phyloP scores from a whole-genome alignment of 2,329 filamentous ascomycete genomes.

The Scedosporium aurantiacum region DNA sequence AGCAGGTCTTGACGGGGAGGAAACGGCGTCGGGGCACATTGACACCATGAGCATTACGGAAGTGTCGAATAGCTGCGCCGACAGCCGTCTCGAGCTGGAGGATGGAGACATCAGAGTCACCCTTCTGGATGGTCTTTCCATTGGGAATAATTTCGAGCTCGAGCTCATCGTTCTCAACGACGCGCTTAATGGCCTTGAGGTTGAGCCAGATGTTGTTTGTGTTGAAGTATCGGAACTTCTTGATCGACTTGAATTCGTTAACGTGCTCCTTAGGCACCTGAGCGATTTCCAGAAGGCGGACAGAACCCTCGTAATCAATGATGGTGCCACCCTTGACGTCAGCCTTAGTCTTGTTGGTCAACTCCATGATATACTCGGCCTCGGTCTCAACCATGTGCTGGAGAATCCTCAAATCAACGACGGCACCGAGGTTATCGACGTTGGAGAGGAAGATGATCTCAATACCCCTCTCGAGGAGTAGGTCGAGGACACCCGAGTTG shows the following conservation, averaged over 20 bases:
- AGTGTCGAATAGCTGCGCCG: conserved; percentile 96
- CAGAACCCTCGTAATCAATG: conserved; percentile 96
- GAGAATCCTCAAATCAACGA: conserved; percentile 93
- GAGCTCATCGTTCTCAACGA: conserved; percentile 96
- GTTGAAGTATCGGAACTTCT: conserved; percentile 99
- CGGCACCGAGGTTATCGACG: conserved; percentile 94
- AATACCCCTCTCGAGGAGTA: conserved; percentile 88
- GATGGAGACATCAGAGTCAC: conserved; percentile 94
- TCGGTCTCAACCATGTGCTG: conserved; percentile 99
- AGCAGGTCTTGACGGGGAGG: conserved; percentile 99
- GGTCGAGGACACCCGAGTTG: conserved; percentile 96
- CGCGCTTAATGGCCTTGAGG: conserved; percentile 91
- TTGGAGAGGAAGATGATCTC: conserved; percentile 99
- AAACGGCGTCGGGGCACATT: conserved; percentile 96
- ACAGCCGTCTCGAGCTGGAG: conserved; percentile 98
- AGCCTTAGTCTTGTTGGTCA: conserved; percentile 99
- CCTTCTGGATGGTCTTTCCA: conserved; percentile 99
- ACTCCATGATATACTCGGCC: conserved; percentile 98
- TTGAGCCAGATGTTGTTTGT: conserved; percentile 99
- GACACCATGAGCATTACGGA: conserved; percentile 96
- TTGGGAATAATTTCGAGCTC: conserved; percentile 99
- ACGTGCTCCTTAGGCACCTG: conserved; percentile 99
- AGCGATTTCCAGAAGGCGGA: conserved; percentile 93
- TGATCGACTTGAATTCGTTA: conserved; percentile 99
- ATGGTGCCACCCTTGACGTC: conserved; percentile 99